Conservation (phyloP, 2,329 filamentous ascomycete genomes). For the Aureobasidium melanogenum region DNA sequence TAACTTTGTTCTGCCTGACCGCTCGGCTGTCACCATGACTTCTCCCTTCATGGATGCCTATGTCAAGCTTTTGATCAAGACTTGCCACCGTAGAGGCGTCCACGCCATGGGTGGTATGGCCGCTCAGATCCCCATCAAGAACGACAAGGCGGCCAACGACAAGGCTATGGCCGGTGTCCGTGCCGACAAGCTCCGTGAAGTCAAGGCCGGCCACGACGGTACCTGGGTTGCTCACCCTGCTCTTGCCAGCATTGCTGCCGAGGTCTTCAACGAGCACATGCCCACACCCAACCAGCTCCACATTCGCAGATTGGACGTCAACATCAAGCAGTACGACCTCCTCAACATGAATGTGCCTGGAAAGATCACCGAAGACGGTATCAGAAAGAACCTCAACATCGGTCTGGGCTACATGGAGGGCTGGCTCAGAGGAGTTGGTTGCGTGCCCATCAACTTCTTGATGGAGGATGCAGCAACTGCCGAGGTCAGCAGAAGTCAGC, state of each 20-base stretch:
- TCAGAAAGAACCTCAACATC: constrained; percentile 96
- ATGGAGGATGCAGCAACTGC: constrained; percentile 99
- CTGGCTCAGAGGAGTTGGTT: constrained; percentile 90
- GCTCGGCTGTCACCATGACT: constrained; percentile 89
- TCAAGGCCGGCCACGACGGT: constrained; percentile 86
- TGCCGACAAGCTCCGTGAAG: constrained; percentile 93
- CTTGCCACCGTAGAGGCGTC: constrained; percentile 92
- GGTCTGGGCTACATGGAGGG: constrained; percentile 98
- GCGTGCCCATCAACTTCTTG: constrained; percentile 93
- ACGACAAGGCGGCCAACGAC: constrained; percentile 83
- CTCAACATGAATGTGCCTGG: constrained; percentile 98
- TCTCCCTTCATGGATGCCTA: constrained; percentile 98
- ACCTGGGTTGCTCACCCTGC: constrained; percentile 98
- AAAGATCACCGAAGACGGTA: constrained; percentile 83
- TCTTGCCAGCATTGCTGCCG: constrained; percentile 75
- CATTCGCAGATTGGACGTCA: constrained; percentile 79
- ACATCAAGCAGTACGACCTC: constrained; percentile 77
- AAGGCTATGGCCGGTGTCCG: constrained; percentile 88
- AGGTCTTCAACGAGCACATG: constrained; percentile 98
- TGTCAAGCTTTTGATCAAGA: constrained; percentile 94
- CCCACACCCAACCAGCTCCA: constrained; percentile 96
- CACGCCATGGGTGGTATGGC: constrained; percentile 99
- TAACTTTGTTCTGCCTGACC: constrained; percentile 87
- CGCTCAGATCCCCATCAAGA: constrained; percentile 97
- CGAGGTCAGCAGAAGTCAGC: constrained; percentile 86